Conservation (phyloP, 73 alveolate genomes). For the Symbiodinium natans region DNA sequence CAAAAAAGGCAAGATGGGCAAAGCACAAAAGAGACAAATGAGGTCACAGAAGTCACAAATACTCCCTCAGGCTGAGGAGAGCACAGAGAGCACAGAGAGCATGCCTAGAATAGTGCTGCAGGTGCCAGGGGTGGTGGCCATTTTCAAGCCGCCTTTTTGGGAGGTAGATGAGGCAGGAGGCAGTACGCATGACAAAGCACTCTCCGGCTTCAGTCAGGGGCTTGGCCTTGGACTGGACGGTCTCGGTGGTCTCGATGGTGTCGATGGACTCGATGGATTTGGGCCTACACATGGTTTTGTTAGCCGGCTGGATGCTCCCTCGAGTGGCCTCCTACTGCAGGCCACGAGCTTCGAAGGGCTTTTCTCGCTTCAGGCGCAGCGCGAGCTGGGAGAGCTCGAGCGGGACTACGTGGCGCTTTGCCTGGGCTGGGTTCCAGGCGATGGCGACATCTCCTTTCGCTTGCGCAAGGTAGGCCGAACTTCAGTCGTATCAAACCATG, state of each 20-base stretch:
- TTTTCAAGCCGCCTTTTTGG: constrained; percentile 37
- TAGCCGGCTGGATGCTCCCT: constrained; percentile 58
- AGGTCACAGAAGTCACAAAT: too few species aligned
- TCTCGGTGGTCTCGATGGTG: background rate
- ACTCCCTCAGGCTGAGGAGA: background rate
- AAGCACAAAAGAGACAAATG: background rate
- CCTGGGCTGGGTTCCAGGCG: constrained; percentile 29
- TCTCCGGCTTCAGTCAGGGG: constrained; percentile 5
- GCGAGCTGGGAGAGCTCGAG: constrained; percentile 57
- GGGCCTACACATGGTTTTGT: constrained; percentile 29
- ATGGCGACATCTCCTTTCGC: constrained; percentile 24
- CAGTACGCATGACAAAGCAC: background rate
- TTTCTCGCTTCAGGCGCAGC: constrained; percentile 44
- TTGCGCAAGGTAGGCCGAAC: constrained; percentile 60
- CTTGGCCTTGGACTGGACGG: background rate
- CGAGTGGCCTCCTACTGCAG: constrained; percentile 63
- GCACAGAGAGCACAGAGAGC: background rate
- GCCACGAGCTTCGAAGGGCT: constrained; percentile 57
- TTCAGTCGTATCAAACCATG: constrained; percentile 9
- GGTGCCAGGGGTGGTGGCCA: constrained; percentile 48
- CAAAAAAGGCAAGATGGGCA: background rate
- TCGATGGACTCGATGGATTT: background rate
- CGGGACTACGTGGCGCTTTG: constrained; percentile 68
- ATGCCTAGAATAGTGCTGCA: constrained; percentile 13
- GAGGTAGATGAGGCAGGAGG: constrained; percentile 40